Base-by-base conservation (phyloP, 2,329 filamentous ascomycete genomes). In the Geosmithia putterillii region DNA sequence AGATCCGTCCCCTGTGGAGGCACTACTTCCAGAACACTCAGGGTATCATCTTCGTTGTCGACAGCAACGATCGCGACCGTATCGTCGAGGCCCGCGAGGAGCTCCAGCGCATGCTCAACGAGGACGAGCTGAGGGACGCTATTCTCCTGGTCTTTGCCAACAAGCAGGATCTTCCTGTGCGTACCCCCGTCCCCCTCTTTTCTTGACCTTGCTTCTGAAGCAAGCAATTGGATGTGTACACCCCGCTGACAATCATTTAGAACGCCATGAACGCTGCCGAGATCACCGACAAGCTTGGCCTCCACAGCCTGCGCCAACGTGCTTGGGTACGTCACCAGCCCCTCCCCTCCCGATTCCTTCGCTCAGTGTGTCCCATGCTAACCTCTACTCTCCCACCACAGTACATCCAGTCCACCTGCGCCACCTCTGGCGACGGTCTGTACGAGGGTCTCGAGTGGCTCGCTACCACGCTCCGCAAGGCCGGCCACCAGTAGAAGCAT, bases 21-120 rank as follows among this genome's bases (percentile, higher is more conserved):
- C 92, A 96, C 71, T 98, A 98, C 76, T 98, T 96, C 82, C 89
- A 94, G 72, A 94, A 94, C 72, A 98, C 92, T 55, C 92, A 98
- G 72, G 92, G 92, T 66, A 90, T 98, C 68, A 96, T 98, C 73
- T 98, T 98, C 78, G 92, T 98, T 57, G 88, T 98, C 64, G 92
- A 98, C 73, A 90, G 84, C 73, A 95, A 95, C 71, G 92, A 98
- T 80, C 86, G 88, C 65, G 89, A 94, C 69, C 88, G 92, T 81
- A 85, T 98, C 60, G 85, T 92, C 56, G 92, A 98, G 76, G 92
- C 92, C 59, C 81, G 87, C 51, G 88, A 94, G 68, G 92, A 98
- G 70, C 76, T 98, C 61, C 86, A 94, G 69, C 84, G 92, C 66
- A 98, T 98, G 81, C 81, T 98, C 66, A 94, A 96, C 71, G 92